phyloP scores from a whole-genome alignment of 2,329 filamentous ascomycete genomes.

The Dendrostoma leiphaemia region DNA sequence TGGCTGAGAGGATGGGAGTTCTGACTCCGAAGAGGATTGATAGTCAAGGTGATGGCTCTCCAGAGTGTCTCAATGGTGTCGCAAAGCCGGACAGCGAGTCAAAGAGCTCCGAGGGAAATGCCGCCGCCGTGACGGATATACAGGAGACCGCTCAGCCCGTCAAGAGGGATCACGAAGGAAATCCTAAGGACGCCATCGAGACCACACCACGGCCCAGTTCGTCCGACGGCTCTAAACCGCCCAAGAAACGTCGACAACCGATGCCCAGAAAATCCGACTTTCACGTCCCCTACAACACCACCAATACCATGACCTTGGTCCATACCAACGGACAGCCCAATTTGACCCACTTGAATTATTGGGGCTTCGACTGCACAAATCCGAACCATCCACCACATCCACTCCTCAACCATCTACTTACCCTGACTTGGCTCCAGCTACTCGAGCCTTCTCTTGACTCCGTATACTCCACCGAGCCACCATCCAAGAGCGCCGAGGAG shows the following conservation, averaged over 20 bases:
- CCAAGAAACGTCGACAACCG: constrained; percentile 26
- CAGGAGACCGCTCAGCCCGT: constrained; percentile 2
- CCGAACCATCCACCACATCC: constrained; percentile 70
- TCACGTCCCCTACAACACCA: constrained; percentile 63
- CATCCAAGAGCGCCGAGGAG: constrained; percentile 54
- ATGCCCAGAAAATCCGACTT: constrained; percentile 40
- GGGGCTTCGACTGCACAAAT: constrained; percentile 73
- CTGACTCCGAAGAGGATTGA: constrained; percentile 50
- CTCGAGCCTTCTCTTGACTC: constrained; percentile 73
- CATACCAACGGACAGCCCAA: constrained; percentile 86
- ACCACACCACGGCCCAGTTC: constrained; percentile 9
- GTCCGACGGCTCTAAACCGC: constrained; percentile 7
- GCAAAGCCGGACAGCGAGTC: not conserved
- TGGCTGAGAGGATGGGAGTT: constrained; percentile 88
- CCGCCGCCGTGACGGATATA: constrained; percentile 22
- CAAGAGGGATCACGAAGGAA: constrained; percentile 12
- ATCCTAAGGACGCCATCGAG: constrained; percentile 6
- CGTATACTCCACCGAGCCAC: constrained; percentile 67
- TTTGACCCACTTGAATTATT: constrained; percentile 83
- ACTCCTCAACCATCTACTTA: constrained; percentile 75
- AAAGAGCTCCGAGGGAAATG: constrained; percentile 10
- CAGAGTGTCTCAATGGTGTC: not conserved
- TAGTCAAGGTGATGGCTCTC: not conserved
- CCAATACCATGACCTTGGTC: constrained; percentile 77
- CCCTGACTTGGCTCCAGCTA: constrained; percentile 89